Base-by-base conservation (phyloP, 2,329 filamentous ascomycete genomes). In the Tolypocladium cylindrosporum region DNA sequence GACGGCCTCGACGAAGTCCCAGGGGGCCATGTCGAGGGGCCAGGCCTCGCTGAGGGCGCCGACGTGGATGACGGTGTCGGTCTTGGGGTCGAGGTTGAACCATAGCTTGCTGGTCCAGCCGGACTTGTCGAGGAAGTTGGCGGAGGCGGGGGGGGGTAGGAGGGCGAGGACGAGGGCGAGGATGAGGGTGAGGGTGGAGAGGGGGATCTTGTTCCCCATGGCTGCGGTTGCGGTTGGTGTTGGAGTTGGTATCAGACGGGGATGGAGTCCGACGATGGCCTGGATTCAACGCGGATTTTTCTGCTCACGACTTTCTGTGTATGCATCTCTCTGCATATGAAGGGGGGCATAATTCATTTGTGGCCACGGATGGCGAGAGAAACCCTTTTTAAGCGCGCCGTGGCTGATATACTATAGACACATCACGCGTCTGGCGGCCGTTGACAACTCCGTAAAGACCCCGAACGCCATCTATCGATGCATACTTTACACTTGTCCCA, bases 1-100 rank as follows among this genome's bases (percentile, higher is more conserved):
- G n/a, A 59, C 56, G 1, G 62, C 58, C 0, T 75, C 75, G 51
- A 74, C 69, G 51, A 80, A 81, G 57, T 81, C 79, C 79, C 78
- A 81, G 2, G 72, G 69, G 1, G 78, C 77, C 13, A 58, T 48
- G 57, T 40, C 37, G n/a, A 55, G 27, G 45, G 48, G 43, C 53
- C 57, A 55, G 36, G 45, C n/a, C 39, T 54, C 31, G 27, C 19
- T 24, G 19, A 40, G 40, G 56, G 45, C 27, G 31, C 39, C 34
- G 40, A 53, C 3, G 27, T 4, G 14, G 16, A 55, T 21, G 37
- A 34, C 27, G 41, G 34, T 36, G 36, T 24, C 31, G 55, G 21
- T 37, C 16, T 36, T 36, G 11, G 34, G 24, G 31, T n/a, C 19
- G 45, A 34, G 21, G 34, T 51, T 52, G 45, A 51, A 40, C 11